Base-by-base conservation (phyloP, 1,284 basidiomycete genomes). In the Cutaneotrichosporon arboriforme region DNA sequence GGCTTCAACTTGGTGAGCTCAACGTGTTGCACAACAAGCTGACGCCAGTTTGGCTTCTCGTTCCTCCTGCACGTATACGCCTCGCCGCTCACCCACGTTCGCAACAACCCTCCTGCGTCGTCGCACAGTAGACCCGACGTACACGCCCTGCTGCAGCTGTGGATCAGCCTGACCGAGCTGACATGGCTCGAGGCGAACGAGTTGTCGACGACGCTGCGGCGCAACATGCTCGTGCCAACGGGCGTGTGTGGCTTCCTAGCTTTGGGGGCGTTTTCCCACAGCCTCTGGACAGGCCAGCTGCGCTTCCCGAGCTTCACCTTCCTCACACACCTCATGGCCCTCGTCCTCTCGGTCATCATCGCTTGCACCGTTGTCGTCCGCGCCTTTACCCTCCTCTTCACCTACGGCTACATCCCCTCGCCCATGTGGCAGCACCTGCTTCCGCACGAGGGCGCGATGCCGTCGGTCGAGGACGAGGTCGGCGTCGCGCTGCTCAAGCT, bases 51-150 rank as follows among this genome's bases (percentile, higher is more conserved):
- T 48, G 67, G 68, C 45, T 71, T 67, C 52, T 66, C 65, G 1
- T 72, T 70, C 59, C 61, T 74, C 20, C 64, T 71, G 1, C 73
- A 75, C 55, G 59, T 75, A 15, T 75, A 74, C 60, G 72, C 72
- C 5, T 70, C 69, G 4, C 73, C 72, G 5, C 55, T 73, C 10
- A 75, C 72, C 2, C 72, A 74, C 56, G 64, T 70, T 44, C 66
- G 60, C 17, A 49, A 31, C 18, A 61, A 66, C 9, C 54, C 60
- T 4, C 59, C 56, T 18, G 54, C 57, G 15, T 52, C 61, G 2
- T 56, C 49, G 13, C 59, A 67, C 22, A 64, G 66, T 8, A 54
- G 73, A 10, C 73, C 73, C 2, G 72, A 74, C 49, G 52, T 70
- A 10, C 67, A 75, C 43, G 70, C 69, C 8, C 52, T 74, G 4